Evolutionary conservation across 2,329 filamentous ascomycete genomes (phyloP).

Genomic region (Daldinia sp.): DNA sequence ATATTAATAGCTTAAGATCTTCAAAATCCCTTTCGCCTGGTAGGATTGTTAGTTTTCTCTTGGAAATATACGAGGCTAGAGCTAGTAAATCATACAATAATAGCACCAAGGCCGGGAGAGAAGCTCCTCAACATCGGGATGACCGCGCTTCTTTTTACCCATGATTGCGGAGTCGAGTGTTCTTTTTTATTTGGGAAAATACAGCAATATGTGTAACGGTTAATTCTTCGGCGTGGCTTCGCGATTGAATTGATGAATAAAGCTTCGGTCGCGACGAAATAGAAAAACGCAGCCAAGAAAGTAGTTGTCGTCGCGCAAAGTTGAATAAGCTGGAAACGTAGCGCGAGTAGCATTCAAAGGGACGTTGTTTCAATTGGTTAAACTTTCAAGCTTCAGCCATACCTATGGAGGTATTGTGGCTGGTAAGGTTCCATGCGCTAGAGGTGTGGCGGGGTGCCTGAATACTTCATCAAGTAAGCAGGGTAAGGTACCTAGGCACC

Average conservation of each 20-base stretch:
- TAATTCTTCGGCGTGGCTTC: not conserved
- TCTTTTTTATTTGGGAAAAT: not conserved
- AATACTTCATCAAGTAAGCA: not conserved
- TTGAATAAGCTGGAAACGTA: conserved; percentile 19
- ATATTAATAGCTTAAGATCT: conserved; percentile 94
- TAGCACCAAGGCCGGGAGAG: conserved; percentile 94
- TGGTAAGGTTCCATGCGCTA: not conserved
- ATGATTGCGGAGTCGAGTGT: conserved; percentile 56
- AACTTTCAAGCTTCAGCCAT: conserved; percentile 26
- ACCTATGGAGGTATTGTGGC: conserved; percentile 7
- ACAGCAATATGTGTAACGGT: not conserved
- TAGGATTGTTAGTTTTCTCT: conserved; percentile 38
- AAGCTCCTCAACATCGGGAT: conserved; percentile 87
- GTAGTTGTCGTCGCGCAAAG: conserved; percentile 25
- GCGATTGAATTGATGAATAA: not conserved
- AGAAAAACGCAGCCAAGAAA: not conserved
- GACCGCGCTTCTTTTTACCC: conserved; percentile 90
- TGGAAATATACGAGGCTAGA: conserved; percentile 8
- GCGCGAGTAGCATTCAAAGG: conserved; percentile 15
- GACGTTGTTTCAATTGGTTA: conserved; percentile 1
- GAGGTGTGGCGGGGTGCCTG: not conserved
- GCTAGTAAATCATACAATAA: conserved; percentile 72
- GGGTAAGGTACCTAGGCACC: not conserved
- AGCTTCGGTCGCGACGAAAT: not conserved
- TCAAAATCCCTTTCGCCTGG: conserved; percentile 93